phyloP scores from a whole-genome alignment of 208 protist species.

The Acanthamoeba sp. region DNA sequence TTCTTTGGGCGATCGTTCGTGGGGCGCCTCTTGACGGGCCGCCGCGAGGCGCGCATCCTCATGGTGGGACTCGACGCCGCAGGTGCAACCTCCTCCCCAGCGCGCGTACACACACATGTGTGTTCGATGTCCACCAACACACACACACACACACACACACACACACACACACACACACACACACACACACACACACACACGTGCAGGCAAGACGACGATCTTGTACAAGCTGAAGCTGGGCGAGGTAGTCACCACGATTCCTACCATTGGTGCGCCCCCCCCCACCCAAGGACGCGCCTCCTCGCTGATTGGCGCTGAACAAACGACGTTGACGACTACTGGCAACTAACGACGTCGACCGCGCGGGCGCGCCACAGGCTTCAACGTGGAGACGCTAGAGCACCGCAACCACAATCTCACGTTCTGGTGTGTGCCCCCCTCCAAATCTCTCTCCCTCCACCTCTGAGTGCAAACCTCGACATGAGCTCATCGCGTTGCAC shows the following conservation, averaged over 20 bases:
- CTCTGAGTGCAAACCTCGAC: slow-evolving; percentile 75
- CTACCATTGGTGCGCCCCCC: slow-evolving; percentile 87
- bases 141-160: too few relatives aligned
- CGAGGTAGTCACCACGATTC: slow-evolving; percentile 97
- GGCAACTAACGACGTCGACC: too few relatives aligned
- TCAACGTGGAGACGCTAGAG: neutral
- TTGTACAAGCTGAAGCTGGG: slow-evolving; percentile 86
- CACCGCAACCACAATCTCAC: neutral
- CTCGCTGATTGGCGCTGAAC: neutral
- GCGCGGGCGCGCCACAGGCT: neutral
- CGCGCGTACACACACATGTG: neutral
- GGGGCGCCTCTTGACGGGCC: slow-evolving; percentile 92
- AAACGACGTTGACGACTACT: neutral
- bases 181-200: slow-evolving; percentile 95
- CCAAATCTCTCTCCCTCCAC: neutral
- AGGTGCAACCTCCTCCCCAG: slow-evolving; percentile 93
- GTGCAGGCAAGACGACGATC: slow-evolving; percentile 97
- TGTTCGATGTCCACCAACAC: too few relatives aligned
- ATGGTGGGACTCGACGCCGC: slow-evolving; percentile 98
- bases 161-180: slow-evolving; percentile 83
- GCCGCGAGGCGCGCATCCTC: slow-evolving; percentile 95
- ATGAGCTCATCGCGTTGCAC: slow-evolving; percentile 67
- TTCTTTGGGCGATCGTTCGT: neutral
- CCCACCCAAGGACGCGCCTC: neutral
- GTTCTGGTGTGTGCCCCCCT: neutral